These are phyloP conservation scores for Didymella lethalis DNA, from an alignment of 2,329 filamentous ascomycete genomes.

Conservation along the genomic window DNA sequence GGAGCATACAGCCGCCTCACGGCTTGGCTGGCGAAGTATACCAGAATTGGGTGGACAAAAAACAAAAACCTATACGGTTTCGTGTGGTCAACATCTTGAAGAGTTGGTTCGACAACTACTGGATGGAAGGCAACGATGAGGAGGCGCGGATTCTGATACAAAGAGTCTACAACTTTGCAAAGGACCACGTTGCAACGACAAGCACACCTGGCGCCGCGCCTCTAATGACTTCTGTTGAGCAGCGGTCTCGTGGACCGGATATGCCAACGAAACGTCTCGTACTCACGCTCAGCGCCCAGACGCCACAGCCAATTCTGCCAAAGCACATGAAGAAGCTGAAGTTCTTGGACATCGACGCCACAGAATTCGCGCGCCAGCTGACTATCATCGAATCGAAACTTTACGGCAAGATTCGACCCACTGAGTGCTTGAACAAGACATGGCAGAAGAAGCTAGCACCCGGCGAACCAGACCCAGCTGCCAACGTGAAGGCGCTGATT, in stretches of 20 bases:
- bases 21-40: conserved; percentile 78
- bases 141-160: conserved; percentile 85
- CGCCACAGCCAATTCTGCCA: conserved; percentile 87
- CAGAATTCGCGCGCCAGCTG: conserved; percentile 95
- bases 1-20: conserved; percentile 89
- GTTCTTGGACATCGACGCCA: conserved; percentile 94
- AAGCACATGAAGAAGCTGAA: conserved; percentile 99
- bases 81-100: conserved; percentile 97
- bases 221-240: conserved; percentile 85
- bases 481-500: conserved; percentile 95
- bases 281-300: conserved; percentile 81
- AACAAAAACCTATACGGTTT: conserved; percentile 95
- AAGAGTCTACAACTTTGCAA: conserved; percentile 88
- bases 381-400: conserved; percentile 96
- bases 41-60: conserved; percentile 88
- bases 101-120: conserved; percentile 98
- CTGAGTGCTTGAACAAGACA: conserved; percentile 96
- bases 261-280: conserved; percentile 85
- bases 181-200: conserved; percentile 89
- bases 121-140: conserved; percentile 94
- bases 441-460: conserved; percentile 96
- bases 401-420: conserved; percentile 94
- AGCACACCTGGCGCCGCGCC: conserved; percentile 89
- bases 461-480: conserved; percentile 82
- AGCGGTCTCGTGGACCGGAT: conserved; percentile 87